Base-by-base conservation (phyloP, 208 protist genomes). In the Acanthamoeba triangularis region DNA sequence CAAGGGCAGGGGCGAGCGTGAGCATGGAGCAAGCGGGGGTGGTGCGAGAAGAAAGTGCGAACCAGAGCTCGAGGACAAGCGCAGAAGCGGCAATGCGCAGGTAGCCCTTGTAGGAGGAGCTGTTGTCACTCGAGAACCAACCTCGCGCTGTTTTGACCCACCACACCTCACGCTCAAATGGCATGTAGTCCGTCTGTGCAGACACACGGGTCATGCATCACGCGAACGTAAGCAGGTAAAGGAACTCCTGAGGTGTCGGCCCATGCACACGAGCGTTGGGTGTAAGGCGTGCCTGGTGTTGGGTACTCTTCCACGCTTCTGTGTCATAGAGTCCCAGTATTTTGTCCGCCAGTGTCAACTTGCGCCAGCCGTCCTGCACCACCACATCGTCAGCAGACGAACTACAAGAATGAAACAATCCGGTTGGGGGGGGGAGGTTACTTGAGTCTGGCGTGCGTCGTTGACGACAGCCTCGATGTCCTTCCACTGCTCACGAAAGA, bases 41-140 rank as follows among this genome's bases (percentile, higher is more conserved):
- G 16, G 25, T 52, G n/a, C 33, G 33, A 44, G 11, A 82, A 44
- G 52, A 56, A 56, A 56, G 18, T 56, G 52, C 11, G 69, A 80
- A 88, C 88, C 90, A 94, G 7, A 94, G 49, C 69, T 94, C 90
- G 4, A 94, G 90, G 2, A 94, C 82, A 41, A 94, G 90, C 14
- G 90, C 90, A 28, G 90, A 76, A n/a, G 54, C n/a, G 41, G 65
- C 90, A 82, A 61, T 35, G 16, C 69, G 63, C 44, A 94, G 63
- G 20, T 94, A 94, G 8, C 49, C 90, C 49, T 94, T 94, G n/a
- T 94, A 94, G 20, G 85, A 74, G 28, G 85, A 92, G 30, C 85
- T 92, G 33, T 23, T 92, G 63, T 47, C 41, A 33, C 65, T 61
- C 14, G 59, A 49, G 33, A 94, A 94, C 90, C 90, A 94, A 1